Conservation (phyloP, 1,139 yeast genomes). For the Yamadazyma membranifaciens region DNA sequence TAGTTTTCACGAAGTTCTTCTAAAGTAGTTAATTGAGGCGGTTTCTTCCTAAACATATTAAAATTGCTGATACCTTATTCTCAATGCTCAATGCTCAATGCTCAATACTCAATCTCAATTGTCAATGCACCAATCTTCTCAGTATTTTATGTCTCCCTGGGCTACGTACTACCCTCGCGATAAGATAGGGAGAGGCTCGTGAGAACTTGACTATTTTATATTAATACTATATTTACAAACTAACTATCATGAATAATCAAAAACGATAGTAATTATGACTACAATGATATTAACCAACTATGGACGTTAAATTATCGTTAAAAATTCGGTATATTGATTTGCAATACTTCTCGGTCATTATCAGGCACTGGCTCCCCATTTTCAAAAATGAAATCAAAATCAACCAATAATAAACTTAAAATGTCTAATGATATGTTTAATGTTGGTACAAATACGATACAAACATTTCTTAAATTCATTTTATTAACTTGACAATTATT, state of each 20-base stretch:
- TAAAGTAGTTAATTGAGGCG: slow-evolving; percentile 44
- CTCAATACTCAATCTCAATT: background rate
- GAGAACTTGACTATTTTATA: no score
- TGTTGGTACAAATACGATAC: slow-evolving; percentile 87
- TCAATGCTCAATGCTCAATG: background rate
- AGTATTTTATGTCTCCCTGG: no score
- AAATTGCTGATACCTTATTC: background rate
- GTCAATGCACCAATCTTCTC: background rate
- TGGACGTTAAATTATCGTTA: slow-evolving; percentile 11
- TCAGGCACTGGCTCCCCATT: slow-evolving; percentile 45
- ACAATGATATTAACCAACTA: background rate
- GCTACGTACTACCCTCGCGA: background rate
- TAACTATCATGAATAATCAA: background rate
- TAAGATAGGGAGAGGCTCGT: background rate
- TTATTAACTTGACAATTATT: slow-evolving; percentile 65
- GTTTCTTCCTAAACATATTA: slow-evolving; percentile 40
- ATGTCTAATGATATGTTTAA: slow-evolving; percentile 68
- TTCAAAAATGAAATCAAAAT: slow-evolving; percentile 64
- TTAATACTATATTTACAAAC: no score
- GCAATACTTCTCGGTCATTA: slow-evolving; percentile 36
- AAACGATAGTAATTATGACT: background rate
- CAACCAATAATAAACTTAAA: slow-evolving; percentile 60
- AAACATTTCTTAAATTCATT: slow-evolving; percentile 77
- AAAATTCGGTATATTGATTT: slow-evolving; percentile 43
- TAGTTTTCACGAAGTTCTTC: slow-evolving; percentile 62